phyloP scores from a whole-genome alignment of 495 filamentous ascomycete genomes.

The Hyaloscypha hepaticicola region DNA sequence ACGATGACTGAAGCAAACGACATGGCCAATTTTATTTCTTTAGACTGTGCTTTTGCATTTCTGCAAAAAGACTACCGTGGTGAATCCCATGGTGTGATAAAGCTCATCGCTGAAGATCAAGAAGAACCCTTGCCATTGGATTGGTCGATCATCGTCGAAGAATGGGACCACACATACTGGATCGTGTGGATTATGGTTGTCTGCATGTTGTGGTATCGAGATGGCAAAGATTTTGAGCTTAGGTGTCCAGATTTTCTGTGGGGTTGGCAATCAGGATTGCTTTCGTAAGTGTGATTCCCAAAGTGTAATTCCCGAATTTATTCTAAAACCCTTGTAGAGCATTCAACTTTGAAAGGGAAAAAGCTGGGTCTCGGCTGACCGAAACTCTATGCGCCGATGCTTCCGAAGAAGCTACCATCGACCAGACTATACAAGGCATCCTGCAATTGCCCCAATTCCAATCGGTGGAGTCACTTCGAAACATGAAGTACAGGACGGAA shows the following conservation, averaged over 20 bases:
- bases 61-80: slow-evolving; percentile 8
- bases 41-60: slow-evolving; percentile 25
- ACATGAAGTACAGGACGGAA: background rate
- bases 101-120: slow-evolving; percentile 25
- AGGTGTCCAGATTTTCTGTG: background rate
- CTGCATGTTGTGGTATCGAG: slow-evolving; percentile 20
- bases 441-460: slow-evolving; percentile 5
- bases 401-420: slow-evolving; percentile 13
- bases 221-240: slow-evolving; percentile 11
- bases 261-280: slow-evolving; percentile 9
- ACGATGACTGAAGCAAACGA: background rate
- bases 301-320: background rate
- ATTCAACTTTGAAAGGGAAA: background rate
- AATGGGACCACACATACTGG: slow-evolving; percentile 29
- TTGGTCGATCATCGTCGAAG: slow-evolving; percentile 24
- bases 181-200: slow-evolving; percentile 24
- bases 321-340: background rate
- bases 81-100: background rate
- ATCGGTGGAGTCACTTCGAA: background rate
- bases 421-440: slow-evolving; percentile 14
- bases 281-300: background rate
- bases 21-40: slow-evolving; percentile 14
- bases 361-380: background rate
- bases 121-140: slow-evolving; percentile 26
- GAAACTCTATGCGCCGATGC: background rate